phyloP scores from a whole-genome alignment of 176 grass and related monocot genomes.

The Bothriochloa decipiens region DNA sequence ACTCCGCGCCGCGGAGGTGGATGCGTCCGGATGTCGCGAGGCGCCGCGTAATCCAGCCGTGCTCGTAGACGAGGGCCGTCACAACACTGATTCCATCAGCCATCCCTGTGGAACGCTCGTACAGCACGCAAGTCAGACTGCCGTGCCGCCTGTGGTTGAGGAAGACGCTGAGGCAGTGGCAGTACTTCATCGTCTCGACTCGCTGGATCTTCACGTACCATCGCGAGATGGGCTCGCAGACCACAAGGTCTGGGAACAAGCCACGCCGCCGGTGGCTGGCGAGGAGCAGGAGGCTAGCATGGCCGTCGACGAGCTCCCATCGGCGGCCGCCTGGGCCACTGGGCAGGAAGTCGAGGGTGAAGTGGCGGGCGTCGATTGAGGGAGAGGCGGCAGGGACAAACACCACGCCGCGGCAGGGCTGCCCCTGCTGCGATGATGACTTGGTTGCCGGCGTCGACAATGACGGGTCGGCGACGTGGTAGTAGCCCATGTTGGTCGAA shows the following conservation, averaged over 20 bases:
- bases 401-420: no score
- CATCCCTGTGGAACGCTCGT: neutral
- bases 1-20: no score
- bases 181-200: neutral
- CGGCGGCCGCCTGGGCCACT: neutral
- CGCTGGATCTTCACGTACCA: neutral
- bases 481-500: neutral
- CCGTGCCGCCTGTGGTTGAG: neutral
- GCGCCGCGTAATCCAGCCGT: neutral
- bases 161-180: conserved; percentile 12
- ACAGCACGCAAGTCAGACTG: neutral
- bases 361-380: conserved; percentile 11
- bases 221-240: conserved; percentile 25
- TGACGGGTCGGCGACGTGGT: neutral
- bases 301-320: conserved; percentile 6
- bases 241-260: conserved; percentile 25
- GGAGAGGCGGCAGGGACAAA: conserved; percentile 3
- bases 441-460: no score
- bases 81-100: neutral
- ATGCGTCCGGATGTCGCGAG: no score
- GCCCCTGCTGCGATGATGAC: neutral
- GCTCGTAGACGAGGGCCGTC: neutral
- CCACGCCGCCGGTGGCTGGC: neutral
- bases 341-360: conserved; percentile 31
- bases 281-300: conserved; percentile 8